A percentile compares a stretch with the other conserved stretches of the same genome.
Conservation (phyloP, 306 rosid species). For the Sphenostylis stenocarpa region DNA sequence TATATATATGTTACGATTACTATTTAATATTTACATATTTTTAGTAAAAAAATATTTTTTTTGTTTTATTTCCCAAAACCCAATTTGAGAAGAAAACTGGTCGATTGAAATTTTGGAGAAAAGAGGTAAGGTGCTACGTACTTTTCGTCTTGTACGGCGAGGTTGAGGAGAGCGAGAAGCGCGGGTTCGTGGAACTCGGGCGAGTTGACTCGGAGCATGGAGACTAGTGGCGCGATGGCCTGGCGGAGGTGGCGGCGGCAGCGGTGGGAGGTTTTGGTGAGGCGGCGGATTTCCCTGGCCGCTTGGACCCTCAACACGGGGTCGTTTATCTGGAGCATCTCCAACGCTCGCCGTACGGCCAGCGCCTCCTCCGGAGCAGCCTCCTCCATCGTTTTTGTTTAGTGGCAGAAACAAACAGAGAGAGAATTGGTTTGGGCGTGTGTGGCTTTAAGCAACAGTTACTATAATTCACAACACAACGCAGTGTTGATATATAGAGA, state of each 20-base stretch:
- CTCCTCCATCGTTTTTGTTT: constrained; percentile 21
- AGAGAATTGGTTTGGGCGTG: not conserved
- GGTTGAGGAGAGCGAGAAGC: constrained; percentile 87
- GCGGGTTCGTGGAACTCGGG: constrained; percentile 67
- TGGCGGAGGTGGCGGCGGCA: constrained; percentile 76
- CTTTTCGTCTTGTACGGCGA: constrained; percentile 88
- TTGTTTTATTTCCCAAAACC: not conserved
- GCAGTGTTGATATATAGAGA: not conserved
- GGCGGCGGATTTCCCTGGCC: constrained; percentile 78
- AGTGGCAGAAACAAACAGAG: not conserved
- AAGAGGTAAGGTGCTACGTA: constrained; percentile 21
- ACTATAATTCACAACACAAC: not conserved
- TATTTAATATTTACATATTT: not conserved
- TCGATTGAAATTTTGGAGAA: not conserved
- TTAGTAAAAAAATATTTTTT: not conserved
- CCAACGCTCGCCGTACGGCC: constrained; percentile 58
- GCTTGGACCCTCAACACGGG: constrained; percentile 53
- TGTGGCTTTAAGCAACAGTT: constrained; percentile 46
- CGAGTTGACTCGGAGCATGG: constrained; percentile 63
- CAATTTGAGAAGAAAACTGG: not conserved
- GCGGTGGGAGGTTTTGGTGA: constrained; percentile 73
- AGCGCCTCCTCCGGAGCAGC: constrained; percentile 19
- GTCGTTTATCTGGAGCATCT: constrained; percentile 52
- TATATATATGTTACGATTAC: too few species aligned
- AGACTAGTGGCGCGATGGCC: constrained; percentile 56